phyloP scores from a whole-genome alignment of 768 basidiomycete genomes.

The Pleurotus sapidus region DNA sequence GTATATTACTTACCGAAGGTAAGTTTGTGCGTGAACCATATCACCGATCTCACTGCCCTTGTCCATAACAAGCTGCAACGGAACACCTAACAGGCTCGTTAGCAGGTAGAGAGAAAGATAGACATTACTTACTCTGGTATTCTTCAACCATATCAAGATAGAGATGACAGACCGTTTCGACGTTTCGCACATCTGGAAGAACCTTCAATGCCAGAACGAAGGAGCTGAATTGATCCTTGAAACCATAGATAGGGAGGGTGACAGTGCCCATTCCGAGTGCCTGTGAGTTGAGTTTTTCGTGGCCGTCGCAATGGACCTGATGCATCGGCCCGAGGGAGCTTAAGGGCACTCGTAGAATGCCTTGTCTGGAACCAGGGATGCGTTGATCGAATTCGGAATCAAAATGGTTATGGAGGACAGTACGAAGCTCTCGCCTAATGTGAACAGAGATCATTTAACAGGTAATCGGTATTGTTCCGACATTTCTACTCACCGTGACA shows the following conservation, averaged over 20 bases:
- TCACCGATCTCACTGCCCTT: constrained; percentile 10
- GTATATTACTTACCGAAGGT: constrained; percentile 4
- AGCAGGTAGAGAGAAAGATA: too few species aligned
- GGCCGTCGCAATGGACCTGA: constrained; percentile 19
- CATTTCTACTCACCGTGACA: constrained; percentile 4
- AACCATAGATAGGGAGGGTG: too few species aligned
- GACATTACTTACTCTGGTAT: background rate
- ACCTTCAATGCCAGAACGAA: constrained; percentile 12
- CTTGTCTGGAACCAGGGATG: constrained; percentile 12
- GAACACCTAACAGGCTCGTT: background rate
- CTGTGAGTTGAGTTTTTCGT: constrained; percentile 20
- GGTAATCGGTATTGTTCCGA: background rate
- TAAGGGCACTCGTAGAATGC: constrained; percentile 6
- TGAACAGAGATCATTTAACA: background rate
- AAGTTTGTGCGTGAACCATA: background rate
- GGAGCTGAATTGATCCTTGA: constrained; percentile 15
- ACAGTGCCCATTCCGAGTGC: constrained; percentile 19
- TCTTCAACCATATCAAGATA: constrained; percentile 18
- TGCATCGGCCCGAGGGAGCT: constrained; percentile 14
- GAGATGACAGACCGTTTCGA: constrained; percentile 15
- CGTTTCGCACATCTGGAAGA: constrained; percentile 17
- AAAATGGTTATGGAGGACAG: constrained; percentile 1
- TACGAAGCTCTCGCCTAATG: background rate
- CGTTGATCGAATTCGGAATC: constrained; percentile 12
- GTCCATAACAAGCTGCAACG: constrained; percentile 1